These are phyloP conservation scores for Panicum virgatum DNA, from an alignment of 202 grass and related monocot species.

Conservation along the genomic window DNA sequence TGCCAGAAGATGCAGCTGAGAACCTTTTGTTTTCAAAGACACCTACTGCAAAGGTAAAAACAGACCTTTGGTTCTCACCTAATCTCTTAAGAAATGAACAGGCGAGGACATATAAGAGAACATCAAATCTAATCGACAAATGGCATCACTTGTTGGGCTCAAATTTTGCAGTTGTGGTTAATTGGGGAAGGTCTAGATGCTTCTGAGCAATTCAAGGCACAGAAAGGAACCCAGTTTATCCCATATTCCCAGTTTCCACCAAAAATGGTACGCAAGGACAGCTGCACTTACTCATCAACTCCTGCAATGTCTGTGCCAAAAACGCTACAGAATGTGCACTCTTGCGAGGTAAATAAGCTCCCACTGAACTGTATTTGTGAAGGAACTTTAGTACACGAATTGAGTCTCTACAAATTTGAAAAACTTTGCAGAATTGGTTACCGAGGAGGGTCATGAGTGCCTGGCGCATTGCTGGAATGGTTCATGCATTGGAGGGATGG, in stretches of 20 bases:
- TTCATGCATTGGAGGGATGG: conserved; percentile 77
- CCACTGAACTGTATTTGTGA: background rate
- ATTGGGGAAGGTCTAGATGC: conserved; percentile 50
- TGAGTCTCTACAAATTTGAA: background rate
- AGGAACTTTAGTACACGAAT: background rate
- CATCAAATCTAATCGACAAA: conserved; percentile 17
- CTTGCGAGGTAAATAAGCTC: conserved; percentile 55
- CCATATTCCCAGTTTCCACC: conserved; percentile 56
- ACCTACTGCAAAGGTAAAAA: conserved; percentile 53
- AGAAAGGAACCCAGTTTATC: conserved; percentile 52
- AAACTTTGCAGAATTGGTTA: conserved; percentile 66
- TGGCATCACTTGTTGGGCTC: background rate
- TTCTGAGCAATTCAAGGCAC: conserved; percentile 41
- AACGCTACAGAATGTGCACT: conserved; percentile 53
- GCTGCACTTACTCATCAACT: conserved; percentile 45
- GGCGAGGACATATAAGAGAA: background rate
- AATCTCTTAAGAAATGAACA: background rate
- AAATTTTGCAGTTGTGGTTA: conserved; percentile 52
- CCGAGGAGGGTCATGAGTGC: conserved; percentile 90
- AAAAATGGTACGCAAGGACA: conserved; percentile 46
- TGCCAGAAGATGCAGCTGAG: conserved; percentile 48
- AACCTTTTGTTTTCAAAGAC: conserved; percentile 59
- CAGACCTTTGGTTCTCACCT: background rate
- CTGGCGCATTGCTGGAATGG: conserved; percentile 70
- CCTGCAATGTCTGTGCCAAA: conserved; percentile 60